Base-by-base conservation (phyloP, 2,329 filamentous ascomycete genomes). In the Sclerotinia glacialis region DNA sequence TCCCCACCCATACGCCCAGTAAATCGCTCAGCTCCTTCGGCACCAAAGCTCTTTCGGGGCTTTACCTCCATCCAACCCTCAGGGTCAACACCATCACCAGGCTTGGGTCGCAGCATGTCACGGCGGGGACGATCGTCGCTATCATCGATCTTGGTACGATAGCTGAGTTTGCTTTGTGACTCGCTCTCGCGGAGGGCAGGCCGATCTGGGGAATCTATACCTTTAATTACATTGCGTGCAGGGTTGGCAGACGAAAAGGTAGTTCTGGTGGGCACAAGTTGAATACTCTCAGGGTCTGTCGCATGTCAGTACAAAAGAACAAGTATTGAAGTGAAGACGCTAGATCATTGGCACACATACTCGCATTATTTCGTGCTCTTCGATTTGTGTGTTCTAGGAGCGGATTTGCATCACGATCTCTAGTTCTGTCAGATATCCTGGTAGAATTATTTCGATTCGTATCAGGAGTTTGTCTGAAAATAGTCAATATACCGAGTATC, bases 261-360 rank as follows among this genome's bases (percentile, higher is more conserved):
- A 56, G 87, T 91, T 77, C 91, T 91, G 1, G 93, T 91, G 26
- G 93, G 93, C 18, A 91, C 93, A 67, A 97, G 89, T 67, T 95
- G 85, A 67, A 96, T 90, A 70, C 96, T 92, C 73, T 96, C 93
- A 74, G 85, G 80, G 76, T 86, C 87, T 90, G 69, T 67, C 49
- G 67, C 14, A 44, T 64, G 40, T 72, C 69, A 71, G 44, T 44
- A 62, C 28, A 5, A 74, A 65, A 71, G 70, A 28, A 5, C 34
- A 26, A 34, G 14, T 14, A 53, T 76, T 31, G 50, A 69, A 65
- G 71, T 67, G 37, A 49, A 14, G 14, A 60, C 8, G 14, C 16
- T 49, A 40, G n/a, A 60, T 49, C 11, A 31, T 65, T 66, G 67
- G 58, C 31, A 60, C 67, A 78, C 85, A 66, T 80, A 88, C 86